phyloP scores from a whole-genome alignment of 305 asterid species.

The Andrographis paniculata region DNA sequence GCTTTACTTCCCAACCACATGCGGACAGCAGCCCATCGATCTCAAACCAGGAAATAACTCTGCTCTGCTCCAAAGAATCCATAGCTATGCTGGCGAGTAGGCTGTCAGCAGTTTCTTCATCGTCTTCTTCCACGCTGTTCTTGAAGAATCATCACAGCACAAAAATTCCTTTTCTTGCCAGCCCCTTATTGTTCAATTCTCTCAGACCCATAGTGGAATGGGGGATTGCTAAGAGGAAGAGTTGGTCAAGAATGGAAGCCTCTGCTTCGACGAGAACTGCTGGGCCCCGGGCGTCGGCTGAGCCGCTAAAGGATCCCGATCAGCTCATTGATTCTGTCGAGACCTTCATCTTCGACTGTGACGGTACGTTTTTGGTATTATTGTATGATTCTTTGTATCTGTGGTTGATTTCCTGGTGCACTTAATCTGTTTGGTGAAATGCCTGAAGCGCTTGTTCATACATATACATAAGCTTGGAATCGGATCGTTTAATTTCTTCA shows the following conservation, averaged over 20 bases:
- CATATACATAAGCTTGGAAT: background rate
- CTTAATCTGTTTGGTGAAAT: constrained; percentile 22
- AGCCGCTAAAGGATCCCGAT: constrained; percentile 68
- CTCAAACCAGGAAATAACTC: too few relatives aligned
- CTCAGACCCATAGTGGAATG: constrained; percentile 33
- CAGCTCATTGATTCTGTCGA: constrained; percentile 79
- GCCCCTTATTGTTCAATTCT: constrained; percentile 34
- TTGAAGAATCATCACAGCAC: too few relatives aligned
- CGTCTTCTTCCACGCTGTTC: too few relatives aligned
- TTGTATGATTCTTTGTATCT: constrained; percentile 1
- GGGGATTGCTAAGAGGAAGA: constrained; percentile 28
- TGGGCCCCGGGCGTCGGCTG: constrained; percentile 52
- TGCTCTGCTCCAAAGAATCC: too few relatives aligned
- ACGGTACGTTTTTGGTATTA: constrained; percentile 38
- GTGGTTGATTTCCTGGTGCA: background rate
- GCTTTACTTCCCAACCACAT: too few relatives aligned
- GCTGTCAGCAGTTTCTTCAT: too few relatives aligned
- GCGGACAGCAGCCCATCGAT: too few relatives aligned
- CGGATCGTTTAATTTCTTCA: too few relatives aligned
- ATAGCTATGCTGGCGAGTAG: too few relatives aligned
- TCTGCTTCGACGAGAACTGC: constrained; percentile 33
- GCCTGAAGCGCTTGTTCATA: constrained; percentile 5
- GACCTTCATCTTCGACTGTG: constrained; percentile 94
- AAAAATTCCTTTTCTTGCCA: too few relatives aligned
- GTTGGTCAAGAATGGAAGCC: constrained; percentile 35